These are phyloP conservation scores for Pythium insidiosum DNA, from an alignment of 352 stramenopile species.

Conservation along the genomic window DNA sequence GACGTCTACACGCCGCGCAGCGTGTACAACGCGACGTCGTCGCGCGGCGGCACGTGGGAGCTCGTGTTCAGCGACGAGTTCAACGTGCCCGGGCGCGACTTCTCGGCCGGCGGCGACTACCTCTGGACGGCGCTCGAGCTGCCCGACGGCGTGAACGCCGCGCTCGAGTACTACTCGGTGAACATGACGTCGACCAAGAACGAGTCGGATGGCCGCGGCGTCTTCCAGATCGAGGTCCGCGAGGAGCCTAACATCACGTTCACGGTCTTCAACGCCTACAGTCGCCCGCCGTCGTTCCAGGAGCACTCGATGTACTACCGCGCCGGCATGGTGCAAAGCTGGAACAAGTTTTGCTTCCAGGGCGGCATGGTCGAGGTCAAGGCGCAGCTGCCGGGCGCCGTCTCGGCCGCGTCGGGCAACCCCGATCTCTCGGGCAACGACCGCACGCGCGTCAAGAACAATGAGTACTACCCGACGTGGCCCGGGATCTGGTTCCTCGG, in stretches of 20 bases:
- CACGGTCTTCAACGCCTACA: slow-evolving; percentile 64
- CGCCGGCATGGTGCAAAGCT: slow-evolving; percentile 88
- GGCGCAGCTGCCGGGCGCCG: slow-evolving; percentile 83
- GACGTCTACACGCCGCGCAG: slow-evolving; percentile 17
- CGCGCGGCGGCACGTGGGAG: slow-evolving; percentile 22
- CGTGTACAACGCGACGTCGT: slow-evolving; percentile 9
- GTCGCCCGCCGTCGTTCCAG: slow-evolving; percentile 12
- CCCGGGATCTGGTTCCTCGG: slow-evolving; percentile 94
- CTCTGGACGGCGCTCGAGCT: slow-evolving; percentile 88
- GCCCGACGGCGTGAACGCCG: slow-evolving; percentile 83
- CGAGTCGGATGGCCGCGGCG: slow-evolving; percentile 18
- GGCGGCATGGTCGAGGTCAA: slow-evolving; percentile 90
- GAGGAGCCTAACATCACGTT: slow-evolving; percentile 25
- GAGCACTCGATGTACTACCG: slow-evolving; percentile 22
- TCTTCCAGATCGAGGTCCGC: slow-evolving; percentile 29
- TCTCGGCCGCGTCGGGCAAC: slow-evolving; percentile 28
- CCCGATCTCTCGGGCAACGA: slow-evolving; percentile 34
- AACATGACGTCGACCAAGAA: slow-evolving; percentile 40
- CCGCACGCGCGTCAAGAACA: slow-evolving; percentile 21
- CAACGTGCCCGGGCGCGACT: slow-evolving; percentile 57
- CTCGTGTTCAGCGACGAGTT: slow-evolving; percentile 90
- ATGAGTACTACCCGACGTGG: slow-evolving; percentile 79
- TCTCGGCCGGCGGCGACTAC: slow-evolving; percentile 80
- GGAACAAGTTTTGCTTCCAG: slow-evolving; percentile 95
- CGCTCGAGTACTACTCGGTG: slow-evolving; percentile 89